Percentiles rank a stretch among this genome's conserved stretches.
Conservation (phyloP, 371 early-diverging fungal species). For the Lichtheimia corymbifera region DNA sequence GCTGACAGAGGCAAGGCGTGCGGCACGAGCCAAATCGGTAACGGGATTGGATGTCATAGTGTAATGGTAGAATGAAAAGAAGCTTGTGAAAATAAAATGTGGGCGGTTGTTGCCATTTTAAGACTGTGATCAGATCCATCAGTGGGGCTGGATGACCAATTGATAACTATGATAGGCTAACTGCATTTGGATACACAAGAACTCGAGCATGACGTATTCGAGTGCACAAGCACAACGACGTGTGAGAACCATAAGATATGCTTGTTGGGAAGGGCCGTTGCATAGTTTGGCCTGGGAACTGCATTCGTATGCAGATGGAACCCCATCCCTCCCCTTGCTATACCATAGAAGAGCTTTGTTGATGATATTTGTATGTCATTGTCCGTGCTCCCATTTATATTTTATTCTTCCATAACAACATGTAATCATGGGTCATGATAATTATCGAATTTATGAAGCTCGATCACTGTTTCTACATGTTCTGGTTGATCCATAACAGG, state of each 20-base stretch:
- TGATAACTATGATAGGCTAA: too few relatives aligned
- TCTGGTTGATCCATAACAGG: neutral
- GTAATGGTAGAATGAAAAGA: slow-evolving; percentile 4
- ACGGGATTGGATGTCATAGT: slow-evolving; percentile 29
- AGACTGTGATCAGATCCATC: too few relatives aligned
- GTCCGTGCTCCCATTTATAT: neutral
- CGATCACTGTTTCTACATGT: slow-evolving; percentile 30
- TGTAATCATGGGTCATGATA: neutral
- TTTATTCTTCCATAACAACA: neutral
- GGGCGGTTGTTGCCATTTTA: too few relatives aligned
- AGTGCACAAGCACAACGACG: too few relatives aligned
- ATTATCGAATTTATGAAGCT: slow-evolving; percentile 44
- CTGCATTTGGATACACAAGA: too few relatives aligned
- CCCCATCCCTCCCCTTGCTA: too few relatives aligned
- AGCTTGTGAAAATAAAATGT: neutral
- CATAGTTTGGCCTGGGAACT: too few relatives aligned
- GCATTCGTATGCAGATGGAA: too few relatives aligned
- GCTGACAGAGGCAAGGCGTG: slow-evolving; percentile 80
- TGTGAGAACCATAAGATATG: neutral
- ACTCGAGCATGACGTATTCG: too few relatives aligned
- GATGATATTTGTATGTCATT: too few relatives aligned
- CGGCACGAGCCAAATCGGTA: slow-evolving; percentile 65
- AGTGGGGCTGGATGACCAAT: too few relatives aligned
- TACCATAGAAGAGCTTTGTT: too few relatives aligned
- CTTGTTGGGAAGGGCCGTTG: neutral